These are phyloP conservation scores for Ophiostoma piceae DNA, from an alignment of 2,329 filamentous ascomycete genomes.

Conservation along the genomic window DNA sequence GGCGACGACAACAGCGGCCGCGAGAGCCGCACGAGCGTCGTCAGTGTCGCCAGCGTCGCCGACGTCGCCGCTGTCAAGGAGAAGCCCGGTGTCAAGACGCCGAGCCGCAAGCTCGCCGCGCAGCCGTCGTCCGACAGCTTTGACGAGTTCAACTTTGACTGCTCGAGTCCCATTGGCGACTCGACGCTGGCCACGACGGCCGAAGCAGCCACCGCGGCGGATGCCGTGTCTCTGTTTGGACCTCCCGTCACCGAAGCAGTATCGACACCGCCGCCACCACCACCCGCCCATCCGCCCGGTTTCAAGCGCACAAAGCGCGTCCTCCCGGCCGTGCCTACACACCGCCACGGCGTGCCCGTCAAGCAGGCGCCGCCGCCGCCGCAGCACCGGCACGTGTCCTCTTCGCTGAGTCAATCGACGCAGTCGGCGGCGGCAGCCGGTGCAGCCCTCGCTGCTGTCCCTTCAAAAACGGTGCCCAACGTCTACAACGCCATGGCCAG, in stretches of 20 bases:
- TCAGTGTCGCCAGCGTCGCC: constrained; percentile 74
- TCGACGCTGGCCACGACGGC: not conserved
- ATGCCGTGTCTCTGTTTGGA: constrained; percentile 31
- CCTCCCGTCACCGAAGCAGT: not conserved
- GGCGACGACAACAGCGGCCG: constrained; percentile 59
- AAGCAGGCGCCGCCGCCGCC: constrained; percentile 23
- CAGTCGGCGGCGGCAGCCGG: constrained; percentile 15
- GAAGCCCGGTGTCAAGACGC: constrained; percentile 76
- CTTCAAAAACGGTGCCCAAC: not conserved
- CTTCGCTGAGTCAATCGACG: too few relatives aligned
- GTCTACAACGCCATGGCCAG: not conserved
- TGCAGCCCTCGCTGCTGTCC: constrained; percentile 17
- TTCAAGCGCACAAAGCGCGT: constrained; percentile 40
- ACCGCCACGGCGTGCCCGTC: constrained; percentile 49
- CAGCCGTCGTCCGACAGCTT: constrained; percentile 31
- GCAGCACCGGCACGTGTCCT: not conserved
- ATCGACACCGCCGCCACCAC: constrained; percentile 7
- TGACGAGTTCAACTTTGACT: not conserved
- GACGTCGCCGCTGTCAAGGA: constrained; percentile 76
- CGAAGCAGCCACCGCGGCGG: constrained; percentile 29
- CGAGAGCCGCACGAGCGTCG: constrained; percentile 70
- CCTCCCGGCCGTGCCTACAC: constrained; percentile 52
- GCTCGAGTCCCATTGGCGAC: not conserved
- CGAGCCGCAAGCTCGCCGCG: constrained; percentile 47
- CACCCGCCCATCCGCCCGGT: constrained; percentile 20